A percentile compares a stretch with the other conserved stretches of the same genome.
phyloP scores from a whole-genome alignment of 1,284 basidiomycete genomes.

The Leccinum subrobustum region DNA sequence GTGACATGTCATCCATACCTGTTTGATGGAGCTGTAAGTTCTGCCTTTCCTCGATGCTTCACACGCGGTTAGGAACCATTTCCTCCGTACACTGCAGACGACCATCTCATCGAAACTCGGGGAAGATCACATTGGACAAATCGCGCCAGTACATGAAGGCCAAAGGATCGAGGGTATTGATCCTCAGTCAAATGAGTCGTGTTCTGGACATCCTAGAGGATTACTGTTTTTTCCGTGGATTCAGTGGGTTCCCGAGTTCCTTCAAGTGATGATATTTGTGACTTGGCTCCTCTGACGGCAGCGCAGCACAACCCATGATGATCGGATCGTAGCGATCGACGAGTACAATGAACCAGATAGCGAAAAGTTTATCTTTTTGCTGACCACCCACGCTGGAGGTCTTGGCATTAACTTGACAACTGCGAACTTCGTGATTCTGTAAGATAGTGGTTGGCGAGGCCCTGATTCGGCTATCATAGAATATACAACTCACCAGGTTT shows the following conservation, averaged over 20 bases:
- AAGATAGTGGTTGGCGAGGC: constrained; percentile 89
- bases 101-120: constrained; percentile 95
- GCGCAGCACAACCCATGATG: constrained; percentile 89
- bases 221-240: constrained; percentile 91
- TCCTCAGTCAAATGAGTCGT: constrained; percentile 99
- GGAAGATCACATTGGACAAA: constrained; percentile 98
- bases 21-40: constrained; percentile 78
- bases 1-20: constrained; percentile 85
- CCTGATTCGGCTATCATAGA: background rate
- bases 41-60: constrained; percentile 6
- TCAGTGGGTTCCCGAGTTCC: constrained; percentile 56
- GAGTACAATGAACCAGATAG: constrained; percentile 95
- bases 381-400: constrained; percentile 98
- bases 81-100: constrained; percentile 97
- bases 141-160: constrained; percentile 85
- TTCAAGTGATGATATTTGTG: background rate
- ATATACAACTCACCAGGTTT: background rate
- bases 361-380: constrained; percentile 96
- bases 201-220: constrained; percentile 95
- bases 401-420: constrained; percentile 96
- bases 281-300: constrained; percentile 56
- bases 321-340: constrained; percentile 94
- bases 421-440: constrained; percentile 96
- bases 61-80: constrained; percentile 74
- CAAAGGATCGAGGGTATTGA: constrained; percentile 93